Base-by-base conservation (phyloP, 108 stramenopile species). In the Conticribra guillardii region DNA sequence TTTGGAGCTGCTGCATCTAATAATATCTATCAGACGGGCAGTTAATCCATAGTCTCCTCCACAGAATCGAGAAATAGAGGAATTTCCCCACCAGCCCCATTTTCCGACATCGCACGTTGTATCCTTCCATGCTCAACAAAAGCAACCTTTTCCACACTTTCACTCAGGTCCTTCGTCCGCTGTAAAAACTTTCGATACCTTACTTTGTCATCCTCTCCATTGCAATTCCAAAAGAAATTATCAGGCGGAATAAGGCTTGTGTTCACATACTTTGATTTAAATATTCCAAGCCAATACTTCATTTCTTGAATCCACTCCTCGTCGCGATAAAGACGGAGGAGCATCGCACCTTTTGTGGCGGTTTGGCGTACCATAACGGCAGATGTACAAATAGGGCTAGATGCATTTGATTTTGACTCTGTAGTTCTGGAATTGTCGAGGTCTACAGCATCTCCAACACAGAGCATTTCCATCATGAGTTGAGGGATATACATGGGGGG, bases 381-480 rank as follows among this genome's bases (percentile, higher is more conserved):
- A 14, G 93, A 94, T 45, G 49, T 47, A 58, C 93, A 94, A 30
- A 69, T 57, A 31, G 77, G 72, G 11, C 11, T 41, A 11, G n/a
- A n/a, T n/a, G n/a, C n/a, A n/a, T n/a, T 41, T 21, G 53, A 48
- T 15, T 55, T 37, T 48, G 29, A 16, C 23, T 19, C 4, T 15
- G 7, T 33, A 19, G 23, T n/a, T 49, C 33, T 14, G 19, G 1
- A 52, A 16, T 37, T 27, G 18, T 72, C 71, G 21, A 73, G 79
- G 30, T 68, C 48, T 17, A 80, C 55, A 0, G 74, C 54, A 23
- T 74, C 46, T 23, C 92, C 92, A 14, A 90, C 48, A 64, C 89
- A 94, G 0, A 89, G 55, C 83, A 94, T 94, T 63, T 94, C 93
- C 90, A 94, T 85, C 89, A 89, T 88, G 2, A 94, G 70, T 64